Evolutionary conservation across 2,329 filamentous ascomycete genomes (phyloP).

Genomic region (Claviceps humidiphila): DNA sequence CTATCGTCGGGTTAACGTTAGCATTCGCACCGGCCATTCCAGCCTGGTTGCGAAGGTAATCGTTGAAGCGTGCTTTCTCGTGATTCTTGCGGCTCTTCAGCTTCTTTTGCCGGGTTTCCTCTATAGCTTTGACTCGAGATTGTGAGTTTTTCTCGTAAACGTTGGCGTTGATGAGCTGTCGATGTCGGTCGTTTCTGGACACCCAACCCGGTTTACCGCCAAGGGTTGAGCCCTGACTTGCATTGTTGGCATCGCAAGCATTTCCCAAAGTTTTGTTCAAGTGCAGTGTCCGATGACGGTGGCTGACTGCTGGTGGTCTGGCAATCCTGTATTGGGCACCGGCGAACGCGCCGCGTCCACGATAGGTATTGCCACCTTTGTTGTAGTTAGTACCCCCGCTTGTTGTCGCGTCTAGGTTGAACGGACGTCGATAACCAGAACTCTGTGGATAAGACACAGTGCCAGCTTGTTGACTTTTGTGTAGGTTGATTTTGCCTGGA

Average conservation of each 20-base stretch:
- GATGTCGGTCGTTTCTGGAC: constrained; percentile 59
- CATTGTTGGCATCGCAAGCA: constrained; percentile 23
- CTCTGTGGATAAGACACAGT: constrained; percentile 15
- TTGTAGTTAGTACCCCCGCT: constrained; percentile 1
- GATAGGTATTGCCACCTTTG: constrained; percentile 7
- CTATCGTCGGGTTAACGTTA: constrained; percentile 15
- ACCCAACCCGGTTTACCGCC: constrained; percentile 39
- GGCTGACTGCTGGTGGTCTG: constrained; percentile 19
- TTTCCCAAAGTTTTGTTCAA: constrained; percentile 33
- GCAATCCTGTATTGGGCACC: constrained; percentile 22
- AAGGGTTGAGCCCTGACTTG: constrained; percentile 20
- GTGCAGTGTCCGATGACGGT: constrained; percentile 47
- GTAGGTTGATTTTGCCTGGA: constrained; percentile 65
- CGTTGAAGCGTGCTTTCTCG: constrained; percentile 45
- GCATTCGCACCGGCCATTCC: constrained; percentile 8
- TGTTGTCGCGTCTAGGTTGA: neutral
- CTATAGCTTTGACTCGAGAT: constrained; percentile 55
- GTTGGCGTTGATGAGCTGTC: constrained; percentile 70
- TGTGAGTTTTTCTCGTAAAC: constrained; percentile 65
- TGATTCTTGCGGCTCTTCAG: constrained; percentile 37
- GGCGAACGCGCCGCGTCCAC: constrained; percentile 17
- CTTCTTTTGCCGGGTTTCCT: constrained; percentile 50
- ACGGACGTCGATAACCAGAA: constrained; percentile 24
- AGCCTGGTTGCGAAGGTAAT: constrained; percentile 20
- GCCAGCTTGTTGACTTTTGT: constrained; percentile 51